Base-by-base conservation (phyloP, 1,284 basidiomycete genomes). In the Neonothopanus nambi region DNA sequence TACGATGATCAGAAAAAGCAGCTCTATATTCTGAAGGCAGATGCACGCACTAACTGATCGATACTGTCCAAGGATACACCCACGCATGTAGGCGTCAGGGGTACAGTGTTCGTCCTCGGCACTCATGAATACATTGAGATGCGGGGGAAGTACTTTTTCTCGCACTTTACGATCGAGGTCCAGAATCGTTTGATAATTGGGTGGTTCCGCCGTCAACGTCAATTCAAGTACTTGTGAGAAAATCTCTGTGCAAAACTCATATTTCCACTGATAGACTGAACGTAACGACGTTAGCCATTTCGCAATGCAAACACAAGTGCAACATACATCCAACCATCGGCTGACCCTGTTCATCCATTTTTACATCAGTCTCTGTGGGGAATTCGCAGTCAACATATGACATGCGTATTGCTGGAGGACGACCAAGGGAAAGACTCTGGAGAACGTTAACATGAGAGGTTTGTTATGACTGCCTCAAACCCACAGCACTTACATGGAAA, bases 371-470 rank as follows among this genome's bases (percentile, higher is more conserved):
- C 40, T 81, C 78, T 39, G 71, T 70, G 6, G 81, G 81, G 48
- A 81, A 79, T 62, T 82, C 78, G 53, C 80, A 81, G 54, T 84
- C 81, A 17, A 81, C 67, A 51, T 84, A 84, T 2, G 80, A 80
- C 17, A 80, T 60, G 15, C 76, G 74, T 43, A 81, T 76, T 5
- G 80, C 76, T 1, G 82, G 81, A 3, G 81, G 82, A 36, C 81
- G 72, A 18, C 81, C 81, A 20, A 81, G 65, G 23, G 72, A 71
- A 51, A 84, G 66, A 59, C 79, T 77, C 81, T 83, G 55, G 13
- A 15, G 18, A 55, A 24, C n/a, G n/a, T n/a, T n/a, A n/a, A n/a
- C n/a, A 51, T 55, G 23, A 58, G 52, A 4, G 28, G 38, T 44
- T 37, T 28, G 52, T 48, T 5, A 4, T 33, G 21, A 30, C 48